Percentiles rank a stretch among this genome's conserved stretches.
phyloP scores from a whole-genome alignment of 371 early-diverging fungal species.

The Coemansia sp. region DNA sequence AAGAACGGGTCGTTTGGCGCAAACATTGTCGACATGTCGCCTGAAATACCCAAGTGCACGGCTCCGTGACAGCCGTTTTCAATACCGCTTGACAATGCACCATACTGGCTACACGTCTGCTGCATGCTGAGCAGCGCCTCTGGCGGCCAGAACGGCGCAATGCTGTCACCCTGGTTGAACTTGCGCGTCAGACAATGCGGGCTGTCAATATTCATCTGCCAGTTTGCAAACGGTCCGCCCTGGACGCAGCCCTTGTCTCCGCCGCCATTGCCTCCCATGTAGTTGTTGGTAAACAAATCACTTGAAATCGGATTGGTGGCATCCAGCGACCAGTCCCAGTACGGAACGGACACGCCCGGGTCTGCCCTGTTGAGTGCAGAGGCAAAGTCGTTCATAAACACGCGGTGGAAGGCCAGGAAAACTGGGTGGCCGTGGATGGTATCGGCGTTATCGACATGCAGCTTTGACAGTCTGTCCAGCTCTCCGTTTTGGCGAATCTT shows the following conservation, averaged over 20 bases:
- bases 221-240: conserved; percentile 46
- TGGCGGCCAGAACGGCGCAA: conserved; percentile 53
- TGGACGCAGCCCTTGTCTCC: conserved; percentile 37
- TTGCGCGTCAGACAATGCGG: conserved; percentile 50
- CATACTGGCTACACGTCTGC: conserved; percentile 39
- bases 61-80: conserved; percentile 53
- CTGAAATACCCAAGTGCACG: conserved; percentile 53
- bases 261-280: conserved; percentile 48
- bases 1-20: conserved; percentile 59
- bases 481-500: conserved; percentile 38
- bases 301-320: conserved; percentile 33
- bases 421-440: conserved; percentile 48
- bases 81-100: conserved; percentile 41
- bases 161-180: conserved; percentile 45
- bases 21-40: conserved; percentile 54
- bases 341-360: conserved; percentile 53
- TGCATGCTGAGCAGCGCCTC: conserved; percentile 51
- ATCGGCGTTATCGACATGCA: conserved; percentile 50
- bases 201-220: conserved; percentile 36
- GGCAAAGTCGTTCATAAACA: conserved; percentile 53
- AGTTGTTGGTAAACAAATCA: conserved; percentile 42
- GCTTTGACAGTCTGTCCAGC: conserved; percentile 43
- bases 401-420: conserved; percentile 54
- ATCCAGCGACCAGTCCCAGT: conserved; percentile 57
- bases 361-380: conserved; percentile 44